A percentile compares a stretch with the other conserved stretches of the same genome.
Conservation (phyloP, 495 filamentous ascomycete genomes). For the Lasiosphaeria ovina region DNA sequence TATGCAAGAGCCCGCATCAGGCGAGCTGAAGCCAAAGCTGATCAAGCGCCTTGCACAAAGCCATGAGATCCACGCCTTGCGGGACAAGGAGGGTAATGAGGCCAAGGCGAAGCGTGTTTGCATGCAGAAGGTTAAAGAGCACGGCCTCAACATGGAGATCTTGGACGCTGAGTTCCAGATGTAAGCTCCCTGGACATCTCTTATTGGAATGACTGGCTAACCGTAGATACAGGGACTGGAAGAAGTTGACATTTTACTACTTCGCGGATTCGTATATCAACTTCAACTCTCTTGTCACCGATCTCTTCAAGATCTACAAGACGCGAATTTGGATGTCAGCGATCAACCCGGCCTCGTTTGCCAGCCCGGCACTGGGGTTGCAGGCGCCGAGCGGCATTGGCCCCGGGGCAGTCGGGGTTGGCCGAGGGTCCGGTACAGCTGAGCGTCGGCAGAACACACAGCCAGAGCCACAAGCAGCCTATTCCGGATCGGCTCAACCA, state of each 20-base stretch:
- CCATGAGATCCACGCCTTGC: slow-evolving; percentile 81
- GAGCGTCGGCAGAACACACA: slow-evolving; percentile 49
- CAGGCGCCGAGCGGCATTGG: slow-evolving; percentile 64
- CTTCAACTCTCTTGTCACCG: slow-evolving; percentile 95
- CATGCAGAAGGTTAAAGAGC: slow-evolving; percentile 92
- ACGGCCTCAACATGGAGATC: slow-evolving; percentile 96
- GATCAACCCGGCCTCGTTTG: slow-evolving; percentile 96
- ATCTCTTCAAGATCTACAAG: slow-evolving; percentile 98
- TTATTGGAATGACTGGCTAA: slow-evolving; percentile 11
- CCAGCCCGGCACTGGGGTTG: slow-evolving; percentile 72
- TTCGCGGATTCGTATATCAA: slow-evolving; percentile 98
- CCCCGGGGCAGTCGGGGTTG: slow-evolving; percentile 56
- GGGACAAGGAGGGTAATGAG: slow-evolving; percentile 95
- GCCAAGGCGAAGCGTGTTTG: slow-evolving; percentile 96
- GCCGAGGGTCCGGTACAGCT: slow-evolving; percentile 34
- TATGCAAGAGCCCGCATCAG: slow-evolving; percentile 68
- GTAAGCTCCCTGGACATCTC: slow-evolving; percentile 50
- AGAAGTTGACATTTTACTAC: slow-evolving; percentile 98
- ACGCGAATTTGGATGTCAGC: slow-evolving; percentile 99
- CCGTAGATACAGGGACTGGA: slow-evolving; percentile 77
- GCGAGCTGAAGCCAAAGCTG: slow-evolving; percentile 87
- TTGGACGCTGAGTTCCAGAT: slow-evolving; percentile 99
- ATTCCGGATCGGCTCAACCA: slow-evolving; percentile 33
- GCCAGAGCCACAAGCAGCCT: slow-evolving; percentile 42
- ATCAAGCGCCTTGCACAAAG: slow-evolving; percentile 90